Evolutionary conservation across 495 filamentous ascomycete genomes (phyloP).

Genomic region (Thermothielavioides terrestris): DNA sequence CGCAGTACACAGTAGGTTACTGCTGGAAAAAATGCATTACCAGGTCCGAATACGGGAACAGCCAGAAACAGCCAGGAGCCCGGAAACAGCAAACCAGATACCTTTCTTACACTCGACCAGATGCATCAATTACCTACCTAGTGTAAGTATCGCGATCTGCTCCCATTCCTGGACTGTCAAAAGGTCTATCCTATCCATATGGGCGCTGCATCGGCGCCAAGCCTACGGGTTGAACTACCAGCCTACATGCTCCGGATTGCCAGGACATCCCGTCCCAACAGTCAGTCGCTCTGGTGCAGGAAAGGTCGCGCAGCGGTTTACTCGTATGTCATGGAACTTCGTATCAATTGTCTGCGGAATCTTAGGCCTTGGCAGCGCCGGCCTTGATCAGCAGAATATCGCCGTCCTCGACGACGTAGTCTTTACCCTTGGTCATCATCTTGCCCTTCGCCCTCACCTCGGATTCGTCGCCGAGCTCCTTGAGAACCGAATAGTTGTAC

Average conservation of each 20-base stretch:
- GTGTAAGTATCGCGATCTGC: too few species aligned
- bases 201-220: too few species aligned
- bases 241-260: too few species aligned
- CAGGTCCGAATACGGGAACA: too few species aligned
- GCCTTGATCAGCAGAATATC: conserved; percentile 88
- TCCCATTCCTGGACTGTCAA: neutral
- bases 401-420: conserved; percentile 76
- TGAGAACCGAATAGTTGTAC: conserved; percentile 72
- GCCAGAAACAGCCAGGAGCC: too few species aligned
- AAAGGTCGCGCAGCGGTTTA: neutral
- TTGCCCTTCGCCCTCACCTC: conserved; percentile 90
- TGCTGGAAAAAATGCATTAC: too few species aligned
- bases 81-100: too few species aligned
- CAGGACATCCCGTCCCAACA: too few species aligned
- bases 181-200: neutral
- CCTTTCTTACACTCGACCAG: too few species aligned
- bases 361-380: conserved; percentile 76
- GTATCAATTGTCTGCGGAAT: conserved; percentile 11
- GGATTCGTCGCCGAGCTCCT: conserved; percentile 80
- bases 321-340: conserved; percentile 8
- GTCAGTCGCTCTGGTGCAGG: neutral
- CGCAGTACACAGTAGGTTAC: too few species aligned
- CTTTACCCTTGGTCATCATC: conserved; percentile 97
- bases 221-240: too few species aligned
- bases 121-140: too few species aligned